Conservation (phyloP, 352 stramenopile genomes). For the Sclerospora graminicola region DNA sequence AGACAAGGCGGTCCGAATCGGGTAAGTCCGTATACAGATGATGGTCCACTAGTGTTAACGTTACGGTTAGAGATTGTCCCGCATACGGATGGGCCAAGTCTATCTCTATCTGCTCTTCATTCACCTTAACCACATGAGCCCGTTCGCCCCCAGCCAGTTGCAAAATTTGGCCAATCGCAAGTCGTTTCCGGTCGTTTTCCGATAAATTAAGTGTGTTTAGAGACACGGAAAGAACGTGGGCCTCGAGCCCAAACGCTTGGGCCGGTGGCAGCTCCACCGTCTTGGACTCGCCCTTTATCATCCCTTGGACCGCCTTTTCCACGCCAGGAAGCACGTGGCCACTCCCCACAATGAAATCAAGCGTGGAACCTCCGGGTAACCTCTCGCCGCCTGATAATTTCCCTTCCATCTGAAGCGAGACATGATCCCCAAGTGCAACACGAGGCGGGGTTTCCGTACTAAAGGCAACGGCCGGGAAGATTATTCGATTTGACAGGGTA, state of each 20-base stretch:
- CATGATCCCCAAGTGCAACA: no score
- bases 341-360: slow-evolving; percentile 65
- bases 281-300: slow-evolving; percentile 56
- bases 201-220: slow-evolving; percentile 65
- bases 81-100: slow-evolving; percentile 66
- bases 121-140: slow-evolving; percentile 56
- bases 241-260: slow-evolving; percentile 54
- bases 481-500: neutral
- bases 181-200: slow-evolving; percentile 52
- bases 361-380: slow-evolving; percentile 34
- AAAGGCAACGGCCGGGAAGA: neutral
- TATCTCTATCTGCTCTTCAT: slow-evolving; percentile 61
- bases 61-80: slow-evolving; percentile 68
- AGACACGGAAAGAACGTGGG: slow-evolving; percentile 54
- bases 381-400: slow-evolving; percentile 46
- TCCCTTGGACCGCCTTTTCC: slow-evolving; percentile 55
- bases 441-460: slow-evolving; percentile 2
- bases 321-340: slow-evolving; percentile 61
- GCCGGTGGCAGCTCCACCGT: slow-evolving; percentile 47
- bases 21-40: slow-evolving; percentile 32
- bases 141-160: slow-evolving; percentile 48
- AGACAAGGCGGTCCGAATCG: slow-evolving; percentile 47
- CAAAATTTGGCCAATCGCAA: slow-evolving; percentile 54
- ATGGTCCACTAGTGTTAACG: slow-evolving; percentile 59
- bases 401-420: slow-evolving; percentile 57